A percentile compares a stretch with the other conserved stretches of the same genome.
phyloP scores from a whole-genome alignment of 2,329 filamentous ascomycete genomes.

The Alternaria sp. region DNA sequence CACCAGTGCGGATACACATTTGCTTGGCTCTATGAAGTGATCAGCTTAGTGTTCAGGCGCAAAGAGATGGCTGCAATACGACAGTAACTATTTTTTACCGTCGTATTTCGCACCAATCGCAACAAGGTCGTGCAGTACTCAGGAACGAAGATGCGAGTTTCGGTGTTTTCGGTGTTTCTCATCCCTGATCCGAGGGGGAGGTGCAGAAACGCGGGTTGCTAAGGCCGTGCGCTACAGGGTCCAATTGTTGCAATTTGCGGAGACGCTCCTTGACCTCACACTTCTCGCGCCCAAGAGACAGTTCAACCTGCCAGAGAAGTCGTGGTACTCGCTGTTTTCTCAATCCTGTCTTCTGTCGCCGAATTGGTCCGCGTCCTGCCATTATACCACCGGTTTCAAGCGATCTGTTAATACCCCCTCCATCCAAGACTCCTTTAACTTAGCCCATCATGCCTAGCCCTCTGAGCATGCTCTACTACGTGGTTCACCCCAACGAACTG shows the following conservation, averaged over 20 bases:
- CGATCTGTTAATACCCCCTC: slow-evolving; percentile 13
- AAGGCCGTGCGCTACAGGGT: slow-evolving; percentile 18
- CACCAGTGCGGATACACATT: not conserved
- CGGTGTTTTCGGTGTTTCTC: slow-evolving; percentile 6
- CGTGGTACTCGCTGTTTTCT: not conserved
- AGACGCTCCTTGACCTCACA: slow-evolving; percentile 9
- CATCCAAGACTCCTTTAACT: slow-evolving; percentile 22
- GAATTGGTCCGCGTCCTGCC: slow-evolving; percentile 16
- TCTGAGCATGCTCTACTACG: slow-evolving; percentile 71
- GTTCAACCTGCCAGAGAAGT: not conserved
- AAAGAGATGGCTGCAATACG: not conserved
- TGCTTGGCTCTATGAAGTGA: not conserved
- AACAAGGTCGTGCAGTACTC: not conserved
- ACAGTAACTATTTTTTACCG: not conserved
- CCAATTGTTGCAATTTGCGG: slow-evolving; percentile 17
- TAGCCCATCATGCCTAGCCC: slow-evolving; percentile 48
- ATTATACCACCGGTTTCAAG: slow-evolving; percentile 4
- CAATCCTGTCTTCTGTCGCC: not conserved
- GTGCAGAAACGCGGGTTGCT: slow-evolving; percentile 11
- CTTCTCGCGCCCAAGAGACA: slow-evolving; percentile 4
- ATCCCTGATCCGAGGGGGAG: slow-evolving; percentile 8
- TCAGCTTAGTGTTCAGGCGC: not conserved
- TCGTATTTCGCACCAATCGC: not conserved
- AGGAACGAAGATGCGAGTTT: not conserved
- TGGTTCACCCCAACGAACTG: slow-evolving; percentile 78